Base-by-base conservation (phyloP, 257 asterid genomes). In the Primulina huaijiensis region DNA sequence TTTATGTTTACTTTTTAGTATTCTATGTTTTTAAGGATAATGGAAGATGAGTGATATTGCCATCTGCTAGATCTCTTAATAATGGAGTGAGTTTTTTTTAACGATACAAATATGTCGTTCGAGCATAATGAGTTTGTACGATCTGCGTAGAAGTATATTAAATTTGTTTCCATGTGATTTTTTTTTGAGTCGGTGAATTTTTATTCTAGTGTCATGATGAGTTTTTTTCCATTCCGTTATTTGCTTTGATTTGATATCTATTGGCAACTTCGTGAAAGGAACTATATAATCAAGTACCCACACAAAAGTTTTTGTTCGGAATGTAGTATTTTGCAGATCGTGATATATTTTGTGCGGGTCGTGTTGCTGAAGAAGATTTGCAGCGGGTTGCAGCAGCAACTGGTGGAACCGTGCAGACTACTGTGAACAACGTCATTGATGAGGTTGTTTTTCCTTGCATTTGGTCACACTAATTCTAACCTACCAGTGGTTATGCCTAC, bases 311-410 rank as follows among this genome's bases (percentile, higher is more conserved):
- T 40, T 10, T 33, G 37, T 10, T 56, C 64, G 60, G 66, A 60
- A 11, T 25, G 68, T 90, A 91, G 97, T 91, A 91, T 70, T 91
- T 91, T 82, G 97, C 97, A 46, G 97, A 91, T 67, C 91, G 96
- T 64, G 97, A 91, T 81, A 83, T 91, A 62, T 91, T 91, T 75
- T 91, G 96, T 78, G 97, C 96, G 65, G 97, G 97, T 63, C 97
- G 95, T 77, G 97, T 91, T 35, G 70, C 92, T 76, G 96, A 91
- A 77, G 96, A 89, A 79, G 97, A 91, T 82, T 74, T 91, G 76
- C 82, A 84, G 61, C 80, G 97, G 71, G 96, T 91, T 76, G 97
- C 95, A 1, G 96, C 96, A 55, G 96, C 97, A 59, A 77, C 90
- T 62, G 95, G 96, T 77, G 97, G 96, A 77, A 82, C 95, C 58